These are phyloP conservation scores for Hypoxylon sp. DNA, from an alignment of 2,329 filamentous ascomycete species.

Conservation along the genomic window DNA sequence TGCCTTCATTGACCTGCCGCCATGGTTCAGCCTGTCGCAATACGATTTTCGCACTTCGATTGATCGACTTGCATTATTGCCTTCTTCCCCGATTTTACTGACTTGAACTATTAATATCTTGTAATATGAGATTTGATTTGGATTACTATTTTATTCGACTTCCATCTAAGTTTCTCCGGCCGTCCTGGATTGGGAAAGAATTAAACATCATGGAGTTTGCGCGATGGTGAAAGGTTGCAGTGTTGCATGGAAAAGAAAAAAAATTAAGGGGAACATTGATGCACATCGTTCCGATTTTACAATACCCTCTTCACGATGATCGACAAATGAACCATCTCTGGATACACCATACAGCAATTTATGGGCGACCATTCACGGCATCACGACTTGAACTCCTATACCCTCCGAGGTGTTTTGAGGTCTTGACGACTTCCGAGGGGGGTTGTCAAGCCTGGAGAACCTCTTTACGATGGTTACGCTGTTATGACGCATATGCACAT, in stretches of 20 bases:
- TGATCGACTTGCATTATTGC: conserved; percentile 40
- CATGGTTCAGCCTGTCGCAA: conserved; percentile 34
- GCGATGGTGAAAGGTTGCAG: conserved; percentile 46
- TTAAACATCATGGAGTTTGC: conserved; percentile 46
- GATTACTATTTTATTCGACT: conserved; percentile 44
- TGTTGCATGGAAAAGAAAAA: conserved; percentile 45
- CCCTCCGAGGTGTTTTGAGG: conserved; percentile 52
- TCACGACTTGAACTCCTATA: conserved; percentile 56
- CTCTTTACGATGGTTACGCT: conserved; percentile 58
- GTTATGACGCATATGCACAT: conserved; percentile 58
- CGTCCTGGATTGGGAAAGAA: conserved; percentile 47
- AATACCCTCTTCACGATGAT: conserved; percentile 54
- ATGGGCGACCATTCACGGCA: conserved; percentile 58
- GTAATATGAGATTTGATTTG: conserved; percentile 54
- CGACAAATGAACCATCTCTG: conserved; percentile 53
- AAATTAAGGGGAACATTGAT: conserved; percentile 42
- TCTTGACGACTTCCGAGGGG: conserved; percentile 44
- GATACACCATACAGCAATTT: conserved; percentile 57
- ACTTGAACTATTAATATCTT: conserved; percentile 51
- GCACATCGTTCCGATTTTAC: conserved; percentile 48
- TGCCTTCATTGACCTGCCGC: conserved; percentile 46
- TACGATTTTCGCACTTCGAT: conserved; percentile 37
- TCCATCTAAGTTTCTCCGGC: conserved; percentile 37
- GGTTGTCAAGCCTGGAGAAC: conserved; percentile 45
- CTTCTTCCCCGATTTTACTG: conserved; percentile 38